Evolutionary conservation across 1,284 basidiomycete genomes (phyloP).

Genomic region (Phlebopus sp.): DNA sequence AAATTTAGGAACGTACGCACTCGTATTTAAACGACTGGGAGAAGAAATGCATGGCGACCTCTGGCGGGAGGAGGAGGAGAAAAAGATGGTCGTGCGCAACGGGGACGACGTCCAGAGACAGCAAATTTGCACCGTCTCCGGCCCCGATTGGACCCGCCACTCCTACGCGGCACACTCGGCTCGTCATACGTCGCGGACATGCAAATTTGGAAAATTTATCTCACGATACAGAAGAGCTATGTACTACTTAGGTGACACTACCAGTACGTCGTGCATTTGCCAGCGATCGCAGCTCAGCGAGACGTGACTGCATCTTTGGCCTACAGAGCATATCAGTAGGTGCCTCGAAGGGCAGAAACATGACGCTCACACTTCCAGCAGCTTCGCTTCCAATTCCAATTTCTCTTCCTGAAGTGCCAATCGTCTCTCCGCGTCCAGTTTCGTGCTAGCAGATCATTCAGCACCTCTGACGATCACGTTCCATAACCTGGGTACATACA

Average conservation of each 20-base stretch:
- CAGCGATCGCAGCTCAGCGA: slow-evolving; percentile 59
- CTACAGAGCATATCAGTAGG: slow-evolving; percentile 35
- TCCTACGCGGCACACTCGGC: slow-evolving; percentile 14
- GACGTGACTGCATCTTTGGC: slow-evolving; percentile 76
- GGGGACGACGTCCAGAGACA: too few relatives aligned
- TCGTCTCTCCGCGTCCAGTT: slow-evolving; percentile 89
- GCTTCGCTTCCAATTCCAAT: slow-evolving; percentile 74
- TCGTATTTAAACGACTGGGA: slow-evolving; percentile 72
- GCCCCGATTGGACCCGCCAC: slow-evolving; percentile 32
- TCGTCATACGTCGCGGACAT: not conserved
- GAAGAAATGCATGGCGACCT: slow-evolving; percentile 65
- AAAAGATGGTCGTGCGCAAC: slow-evolving; percentile 26
- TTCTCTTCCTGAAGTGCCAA: slow-evolving; percentile 94
- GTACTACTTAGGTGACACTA: not conserved
- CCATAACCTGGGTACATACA: slow-evolving; percentile 48
- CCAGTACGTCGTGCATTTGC: slow-evolving; percentile 13
- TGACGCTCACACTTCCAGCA: slow-evolving; percentile 71
- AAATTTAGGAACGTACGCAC: slow-evolving; percentile 39
- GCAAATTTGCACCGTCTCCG: slow-evolving; percentile 10
- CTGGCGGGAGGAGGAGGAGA: slow-evolving; percentile 7
- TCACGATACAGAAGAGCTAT: too few relatives aligned
- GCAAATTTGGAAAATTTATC: too few relatives aligned
- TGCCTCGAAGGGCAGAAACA: not conserved
- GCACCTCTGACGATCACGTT: not conserved
- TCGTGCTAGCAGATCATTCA: slow-evolving; percentile 53